Evolutionary conservation across 1,284 basidiomycete genomes (phyloP).

Genomic region (Acaromyces ingoldii): DNA sequence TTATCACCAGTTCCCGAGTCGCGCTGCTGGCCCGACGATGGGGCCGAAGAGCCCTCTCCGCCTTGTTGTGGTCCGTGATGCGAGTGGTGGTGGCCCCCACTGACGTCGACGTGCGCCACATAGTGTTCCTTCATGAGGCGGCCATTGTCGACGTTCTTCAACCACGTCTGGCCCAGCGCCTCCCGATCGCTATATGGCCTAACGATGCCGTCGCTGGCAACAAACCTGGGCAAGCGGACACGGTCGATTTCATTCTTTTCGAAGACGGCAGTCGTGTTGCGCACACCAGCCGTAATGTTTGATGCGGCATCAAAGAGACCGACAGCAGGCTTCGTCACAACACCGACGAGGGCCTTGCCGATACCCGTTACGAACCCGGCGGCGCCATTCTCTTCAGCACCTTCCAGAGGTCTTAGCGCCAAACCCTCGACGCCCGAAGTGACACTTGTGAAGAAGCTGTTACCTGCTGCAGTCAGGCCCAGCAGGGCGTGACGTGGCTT

Average conservation of each 20-base stretch:
- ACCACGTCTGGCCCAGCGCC: constrained; percentile 92
- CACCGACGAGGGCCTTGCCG: constrained; percentile 90
- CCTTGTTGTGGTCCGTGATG: neutral
- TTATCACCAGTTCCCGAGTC: constrained; percentile 12
- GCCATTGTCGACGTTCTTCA: constrained; percentile 83
- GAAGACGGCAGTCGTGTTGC: constrained; percentile 97
- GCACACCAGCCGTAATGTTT: constrained; percentile 85
- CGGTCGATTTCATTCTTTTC: constrained; percentile 87
- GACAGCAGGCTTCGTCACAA: constrained; percentile 91
- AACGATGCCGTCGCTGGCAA: constrained; percentile 57
- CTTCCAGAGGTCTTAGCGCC: constrained; percentile 92
- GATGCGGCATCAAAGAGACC: constrained; percentile 94
- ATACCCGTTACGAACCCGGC: constrained; percentile 96
- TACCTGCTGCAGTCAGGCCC: constrained; percentile 87
- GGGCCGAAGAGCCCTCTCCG: neutral
- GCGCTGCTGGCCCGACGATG: neutral
- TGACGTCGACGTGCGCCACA: constrained; percentile 68
- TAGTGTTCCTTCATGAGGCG: constrained; percentile 77
- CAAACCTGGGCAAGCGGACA: constrained; percentile 78
- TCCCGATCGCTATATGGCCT: constrained; percentile 71
- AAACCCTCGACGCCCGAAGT: constrained; percentile 95
- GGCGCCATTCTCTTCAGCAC: constrained; percentile 89
- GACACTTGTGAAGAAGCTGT: constrained; percentile 86
- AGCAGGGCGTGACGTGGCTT: constrained; percentile 92
- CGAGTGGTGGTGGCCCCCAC: constrained; percentile 38